Conservation (phyloP, 148 eudicot genomes). For the Simmondsia chinensis region DNA sequence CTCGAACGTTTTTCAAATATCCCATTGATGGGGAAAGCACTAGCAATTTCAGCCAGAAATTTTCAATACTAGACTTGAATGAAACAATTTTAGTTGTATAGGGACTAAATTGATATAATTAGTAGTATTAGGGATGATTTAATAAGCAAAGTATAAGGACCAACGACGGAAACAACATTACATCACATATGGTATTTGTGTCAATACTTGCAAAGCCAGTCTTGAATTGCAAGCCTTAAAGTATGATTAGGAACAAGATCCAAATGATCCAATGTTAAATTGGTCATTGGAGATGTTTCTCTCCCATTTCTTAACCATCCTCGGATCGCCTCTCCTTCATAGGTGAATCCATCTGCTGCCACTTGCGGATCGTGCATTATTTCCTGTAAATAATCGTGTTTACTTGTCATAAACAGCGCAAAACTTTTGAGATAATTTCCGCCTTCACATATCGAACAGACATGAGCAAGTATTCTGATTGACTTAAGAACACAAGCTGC, state of each 20-base stretch:
- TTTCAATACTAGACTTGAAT: too few relatives aligned
- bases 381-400: conserved; percentile 38
- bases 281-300: conserved; percentile 90
- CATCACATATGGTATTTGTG: too few relatives aligned
- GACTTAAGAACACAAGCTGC: too few relatives aligned
- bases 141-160: too few relatives aligned
- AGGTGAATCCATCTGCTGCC: conserved; percentile 86
- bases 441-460: neutral
- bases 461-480: too few relatives aligned
- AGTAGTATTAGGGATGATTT: too few relatives aligned
- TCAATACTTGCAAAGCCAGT: conserved; percentile 64
- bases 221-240: conserved; percentile 58
- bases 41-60: too few relatives aligned
- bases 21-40: too few relatives aligned
- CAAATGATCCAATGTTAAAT: conserved; percentile 54
- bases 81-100: too few relatives aligned
- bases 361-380: conserved; percentile 83
- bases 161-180: too few relatives aligned
- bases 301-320: conserved; percentile 66
- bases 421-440: neutral
- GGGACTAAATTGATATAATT: too few relatives aligned
- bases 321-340: conserved; percentile 61
- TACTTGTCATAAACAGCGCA: neutral
- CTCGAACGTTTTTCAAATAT: too few relatives aligned
- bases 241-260: conserved; percentile 71